A percentile compares a stretch with the other conserved stretches of the same genome.
phyloP scores from a whole-genome alignment of 2,329 filamentous ascomycete species.

The Hypoxylon sp. region DNA sequence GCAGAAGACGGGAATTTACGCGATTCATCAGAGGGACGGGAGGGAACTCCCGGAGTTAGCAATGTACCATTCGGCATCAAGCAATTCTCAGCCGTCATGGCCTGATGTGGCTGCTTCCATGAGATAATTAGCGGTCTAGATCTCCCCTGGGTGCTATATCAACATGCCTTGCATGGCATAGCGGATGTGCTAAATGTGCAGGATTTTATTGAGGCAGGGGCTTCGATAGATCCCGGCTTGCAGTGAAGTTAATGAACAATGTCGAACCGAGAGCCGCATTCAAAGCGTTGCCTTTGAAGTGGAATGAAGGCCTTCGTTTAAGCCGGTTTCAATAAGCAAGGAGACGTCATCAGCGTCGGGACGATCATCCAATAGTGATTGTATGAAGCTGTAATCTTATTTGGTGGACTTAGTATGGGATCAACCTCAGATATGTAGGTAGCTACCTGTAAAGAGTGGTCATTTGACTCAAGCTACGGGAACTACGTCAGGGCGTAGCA shows the following conservation, averaged over 20 bases:
- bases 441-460: not conserved
- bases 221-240: slow-evolving; percentile 12
- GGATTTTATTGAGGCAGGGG: slow-evolving; percentile 17
- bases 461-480: not conserved
- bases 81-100: slow-evolving; percentile 42
- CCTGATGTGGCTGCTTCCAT: slow-evolving; percentile 49
- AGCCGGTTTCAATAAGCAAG: not conserved
- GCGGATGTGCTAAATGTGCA: slow-evolving; percentile 27
- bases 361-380: not conserved
- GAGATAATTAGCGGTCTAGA: slow-evolving; percentile 41
- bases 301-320: not conserved
- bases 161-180: slow-evolving; percentile 31
- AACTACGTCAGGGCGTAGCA: no score
- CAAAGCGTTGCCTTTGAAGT: slow-evolving; percentile 17
- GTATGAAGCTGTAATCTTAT: not conserved
- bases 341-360: not conserved
- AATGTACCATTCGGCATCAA: slow-evolving; percentile 22
- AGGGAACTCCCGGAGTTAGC: slow-evolving; percentile 21
- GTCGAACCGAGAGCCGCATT: slow-evolving; percentile 25
- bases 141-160: slow-evolving; percentile 25
- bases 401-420: not conserved
- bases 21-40: slow-evolving; percentile 12
- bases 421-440: not conserved
- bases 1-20: slow-evolving; percentile 8
- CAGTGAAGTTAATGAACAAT: slow-evolving; percentile 4